A percentile compares a stretch with the other conserved stretches of the same genome.
These are phyloP conservation scores for Ophiocytium majus DNA, from an alignment of 352 stramenopile genomes.

Conservation along the genomic window DNA sequence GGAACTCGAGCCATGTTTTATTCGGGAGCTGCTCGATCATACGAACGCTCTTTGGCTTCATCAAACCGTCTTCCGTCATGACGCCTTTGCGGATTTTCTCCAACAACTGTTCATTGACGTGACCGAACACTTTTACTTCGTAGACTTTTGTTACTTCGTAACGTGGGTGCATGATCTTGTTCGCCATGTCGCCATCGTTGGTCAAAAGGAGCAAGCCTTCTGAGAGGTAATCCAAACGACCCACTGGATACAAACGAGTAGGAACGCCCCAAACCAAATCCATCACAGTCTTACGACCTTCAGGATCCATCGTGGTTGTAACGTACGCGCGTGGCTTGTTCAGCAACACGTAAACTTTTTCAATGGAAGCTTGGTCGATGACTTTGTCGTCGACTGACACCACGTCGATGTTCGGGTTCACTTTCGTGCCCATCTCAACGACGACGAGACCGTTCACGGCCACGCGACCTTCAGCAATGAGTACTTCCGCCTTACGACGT, in stretches of 20 bases:
- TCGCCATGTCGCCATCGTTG: neutral
- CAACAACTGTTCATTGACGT: neutral
- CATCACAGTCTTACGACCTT: slow-evolving; percentile 8
- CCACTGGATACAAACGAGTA: neutral
- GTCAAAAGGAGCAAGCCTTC: neutral
- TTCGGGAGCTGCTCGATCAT: slow-evolving; percentile 8
- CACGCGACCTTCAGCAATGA: neutral
- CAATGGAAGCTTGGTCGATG: neutral
- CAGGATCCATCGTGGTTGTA: neutral
- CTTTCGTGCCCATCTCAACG: neutral
- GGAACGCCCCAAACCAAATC: neutral
- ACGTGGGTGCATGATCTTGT: slow-evolving; percentile 2
- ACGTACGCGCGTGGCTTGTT: slow-evolving; percentile 6
- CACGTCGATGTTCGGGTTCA: neutral
- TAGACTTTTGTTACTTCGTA: slow-evolving; percentile 12
- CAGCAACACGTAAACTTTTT: neutral
- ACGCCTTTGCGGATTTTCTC: neutral
- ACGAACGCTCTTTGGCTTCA: neutral
- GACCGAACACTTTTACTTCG: slow-evolving; percentile 15
- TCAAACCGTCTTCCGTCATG: slow-evolving; percentile 13
- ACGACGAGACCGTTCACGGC: neutral
- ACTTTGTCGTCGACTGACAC: neutral
- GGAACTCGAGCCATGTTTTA: slow-evolving; percentile 18
- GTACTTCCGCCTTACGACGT: slow-evolving; percentile 3
- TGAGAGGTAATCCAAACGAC: slow-evolving; percentile 10